Base-by-base conservation (phyloP, 805 yeast species). In the Komagataella phaffii region DNA sequence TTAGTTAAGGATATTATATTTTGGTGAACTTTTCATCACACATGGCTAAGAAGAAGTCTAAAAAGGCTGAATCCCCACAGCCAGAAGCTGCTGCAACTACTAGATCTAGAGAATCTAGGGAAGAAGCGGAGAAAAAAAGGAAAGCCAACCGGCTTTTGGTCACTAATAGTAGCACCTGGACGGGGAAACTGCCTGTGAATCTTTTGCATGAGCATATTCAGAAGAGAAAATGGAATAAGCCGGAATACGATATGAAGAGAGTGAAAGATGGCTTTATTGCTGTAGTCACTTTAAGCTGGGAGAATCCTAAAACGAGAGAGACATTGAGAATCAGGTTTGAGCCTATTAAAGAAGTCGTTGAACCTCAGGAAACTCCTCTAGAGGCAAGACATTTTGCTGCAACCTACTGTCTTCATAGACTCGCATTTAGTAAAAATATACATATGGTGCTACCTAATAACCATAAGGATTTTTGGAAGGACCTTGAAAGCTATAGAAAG, bases 381-480 rank as follows among this genome's bases (percentile, higher is more conserved):
- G 97, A 90, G 58, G 96, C 98, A 1, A 75, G 96, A 48, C 95
- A 90, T 63, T 75, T 77, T 59, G 89, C 91, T 0, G 97, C 99
- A 0, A 89, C 97, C 0, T 87, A 84, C 57, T 93, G 91, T 0
- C 65, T 91, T 55, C 90, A 81, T 62, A 71, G 96, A 43, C 74
- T 91, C 17, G 82, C 90, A 44, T 86, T 81, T 54, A 83, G 82
- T 57, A 89, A 89, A 58, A 89, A 88, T 61, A 64, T 91, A 65
- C 86, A 86, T 54, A 82, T 90, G 90, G 83, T 88, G 59, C 72
- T 91, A 12, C 98, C 98, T 0, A 79, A 83, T 3, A 80, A 83
- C 36, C 96, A 88, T 62, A 80, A 88, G 56, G 77, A 77, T 49
- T 70, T 87, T 24, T 91, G 98, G 98, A 64, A 72, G 19, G 79